Base-by-base conservation (phyloP, 2,329 filamentous ascomycete genomes). In the Calycina herbarum region DNA sequence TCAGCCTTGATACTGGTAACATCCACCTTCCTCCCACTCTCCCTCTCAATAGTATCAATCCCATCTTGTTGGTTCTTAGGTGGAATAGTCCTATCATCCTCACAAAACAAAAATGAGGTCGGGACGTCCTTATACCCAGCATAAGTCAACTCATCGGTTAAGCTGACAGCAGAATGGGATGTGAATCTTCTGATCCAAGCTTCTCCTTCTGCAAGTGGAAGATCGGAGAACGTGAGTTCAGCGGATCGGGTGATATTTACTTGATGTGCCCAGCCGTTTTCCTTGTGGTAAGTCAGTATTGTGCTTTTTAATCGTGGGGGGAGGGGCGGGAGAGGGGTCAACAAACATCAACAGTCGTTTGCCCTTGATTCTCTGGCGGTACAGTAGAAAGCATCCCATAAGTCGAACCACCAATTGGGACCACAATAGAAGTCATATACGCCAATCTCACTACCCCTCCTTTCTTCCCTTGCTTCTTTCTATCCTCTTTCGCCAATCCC, bases 101-200 rank as follows among this genome's bases (percentile, higher is more conserved):
- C 76, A 48, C 76, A 77, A 17, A 81, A 2, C 8, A 82, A 69
- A 64, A 78, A 82, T 0, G 76, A 80, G 3, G 78, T 77, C 0
- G 77, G 77, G 1, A 80, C 71, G 42, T 81, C 74, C 64, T 77
- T 78, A 66, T 80, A 82, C 0, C 78, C 79, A 3, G 76, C 65
- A 67, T 81, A 74, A 1, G 77, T 79, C 51, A 82, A 66, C 2
- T 71, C 67, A 20, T 72, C 73, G 0, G 59, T 63, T 66, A 81
- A 81, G 57, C 73, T 75, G 11, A 71, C 65, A 10, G 72, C 67
- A 0, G 77, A 79, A 59, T 82, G 80, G 17, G 68, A 64, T 0
- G 67, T 31, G 33, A 77, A 74, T 17, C 64, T 69, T 27, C 65
- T 57, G 0, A 68, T 67, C 62, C 64, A 69, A 6, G 57, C 64